Conservation (phyloP, 2,329 filamentous ascomycete genomes). For the Juglanconis oblonga region DNA sequence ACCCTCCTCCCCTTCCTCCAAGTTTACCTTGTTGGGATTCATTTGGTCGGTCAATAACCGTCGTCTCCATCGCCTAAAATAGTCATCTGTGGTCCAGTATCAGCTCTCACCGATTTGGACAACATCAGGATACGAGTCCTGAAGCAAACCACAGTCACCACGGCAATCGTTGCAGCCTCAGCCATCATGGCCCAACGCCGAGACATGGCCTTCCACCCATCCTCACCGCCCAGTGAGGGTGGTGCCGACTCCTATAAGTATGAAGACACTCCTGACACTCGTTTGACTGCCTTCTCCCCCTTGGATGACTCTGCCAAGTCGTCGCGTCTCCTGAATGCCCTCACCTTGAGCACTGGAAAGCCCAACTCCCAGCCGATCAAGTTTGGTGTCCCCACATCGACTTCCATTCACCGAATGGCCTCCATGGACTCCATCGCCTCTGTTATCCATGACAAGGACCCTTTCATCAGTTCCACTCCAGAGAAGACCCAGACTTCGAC, state of each 20-base stretch:
- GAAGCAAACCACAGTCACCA: background rate
- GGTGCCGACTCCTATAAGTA: slow-evolving; percentile 53
- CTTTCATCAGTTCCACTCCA: slow-evolving; percentile 46
- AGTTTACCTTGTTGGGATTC: background rate
- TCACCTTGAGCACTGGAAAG: slow-evolving; percentile 30
- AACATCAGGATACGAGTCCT: background rate
- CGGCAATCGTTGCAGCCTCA: background rate
- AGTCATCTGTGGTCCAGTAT: background rate
- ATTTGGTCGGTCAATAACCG: background rate
- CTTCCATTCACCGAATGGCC: background rate
- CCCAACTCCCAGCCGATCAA: slow-evolving; percentile 24
- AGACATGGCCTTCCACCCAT: slow-evolving; percentile 40
- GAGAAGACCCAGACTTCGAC: slow-evolving; percentile 32
- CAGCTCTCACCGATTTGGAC: background rate
- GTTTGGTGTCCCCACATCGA: slow-evolving; percentile 10
- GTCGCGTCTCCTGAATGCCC: slow-evolving; percentile 32
- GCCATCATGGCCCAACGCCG: slow-evolving; percentile 38
- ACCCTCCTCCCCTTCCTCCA: background rate
- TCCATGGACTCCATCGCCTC: slow-evolving; percentile 25
- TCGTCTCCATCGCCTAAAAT: background rate
- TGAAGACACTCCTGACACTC: slow-evolving; percentile 61
- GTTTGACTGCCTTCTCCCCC: slow-evolving; percentile 62
- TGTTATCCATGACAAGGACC: slow-evolving; percentile 43
- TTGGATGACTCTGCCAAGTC: slow-evolving; percentile 50
- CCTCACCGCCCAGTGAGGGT: slow-evolving; percentile 52